Base-by-base conservation (phyloP, 2,329 filamentous ascomycete species). In the Fusarium pseudoanthophilum region DNA sequence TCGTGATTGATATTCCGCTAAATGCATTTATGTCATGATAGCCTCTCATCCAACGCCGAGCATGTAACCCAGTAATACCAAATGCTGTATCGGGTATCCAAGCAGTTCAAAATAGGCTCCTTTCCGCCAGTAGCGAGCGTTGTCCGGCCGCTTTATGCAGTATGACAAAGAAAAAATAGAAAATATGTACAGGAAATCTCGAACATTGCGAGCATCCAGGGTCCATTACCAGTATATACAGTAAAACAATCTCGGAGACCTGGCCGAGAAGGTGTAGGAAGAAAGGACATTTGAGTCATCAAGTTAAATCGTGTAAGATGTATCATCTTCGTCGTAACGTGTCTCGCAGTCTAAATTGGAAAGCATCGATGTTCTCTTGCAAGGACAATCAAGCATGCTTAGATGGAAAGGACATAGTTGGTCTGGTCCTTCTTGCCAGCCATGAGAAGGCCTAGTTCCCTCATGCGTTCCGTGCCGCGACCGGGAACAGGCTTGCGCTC, bases 391-490 rank as follows among this genome's bases (percentile, higher is more conserved):
- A 64, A 57, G 64, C 26, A 45, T 65, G 67, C 72, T 84, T 84
- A 94, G 78, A 94, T 85, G 69, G 93, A 95, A 78, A 95, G 86
- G 79, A 95, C 92, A 81, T 94, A 93, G 78, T 93, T 93, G 80
- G 91, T 91, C 77, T 88, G 90, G 78, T 91, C 93, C 61, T 86
- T 85, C 83, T 93, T 95, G 79, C 94, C 94, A 67, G 94, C 94
- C 87, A 96, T 93, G 80, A 95, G 90, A 63, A 98, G 87, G 60
- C 95, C 96, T 67, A 99, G 89, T 82, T 85, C 84, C 74, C 81
- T 82, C 96, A 99, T 99, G 74, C 95, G 91, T 85, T 98, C 93
- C 40, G 94, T 94, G 63, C 96, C 96, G 80, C 94, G 93, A 62
- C 96, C 96, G 43, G 93, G 94, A 78, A 91, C 88, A 60, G 93